Evolutionary conservation across 2,329 filamentous ascomycete genomes (phyloP).

Genomic region (Fusarium avenaceum): DNA sequence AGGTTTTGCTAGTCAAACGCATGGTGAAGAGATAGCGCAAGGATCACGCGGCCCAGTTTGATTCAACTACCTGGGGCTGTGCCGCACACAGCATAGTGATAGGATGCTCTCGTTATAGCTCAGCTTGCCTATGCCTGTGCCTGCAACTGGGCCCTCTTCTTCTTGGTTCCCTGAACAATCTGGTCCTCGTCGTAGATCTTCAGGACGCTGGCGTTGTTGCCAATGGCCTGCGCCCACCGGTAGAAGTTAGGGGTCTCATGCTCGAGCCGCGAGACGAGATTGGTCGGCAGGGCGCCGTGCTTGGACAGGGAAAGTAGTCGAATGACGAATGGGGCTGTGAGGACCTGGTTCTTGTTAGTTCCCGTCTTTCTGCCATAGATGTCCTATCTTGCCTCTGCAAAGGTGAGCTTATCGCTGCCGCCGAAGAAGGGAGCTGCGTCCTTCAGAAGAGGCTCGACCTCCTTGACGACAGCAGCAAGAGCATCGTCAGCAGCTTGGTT

Average conservation of each 20-base stretch:
- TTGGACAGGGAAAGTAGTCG: constrained; percentile 69
- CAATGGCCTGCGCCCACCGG: constrained; percentile 74
- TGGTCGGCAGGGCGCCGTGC: constrained; percentile 65
- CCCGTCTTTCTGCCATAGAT: background rate
- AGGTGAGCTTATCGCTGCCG: constrained; percentile 73
- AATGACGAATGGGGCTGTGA: constrained; percentile 76
- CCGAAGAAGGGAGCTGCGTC: constrained; percentile 73
- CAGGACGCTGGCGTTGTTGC: constrained; percentile 74
- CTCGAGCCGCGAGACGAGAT: constrained; percentile 61
- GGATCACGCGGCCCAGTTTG: background rate
- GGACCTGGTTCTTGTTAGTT: constrained; percentile 59
- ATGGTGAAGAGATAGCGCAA: constrained; percentile 15
- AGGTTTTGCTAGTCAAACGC: constrained; percentile 1
- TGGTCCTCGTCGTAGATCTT: constrained; percentile 69
- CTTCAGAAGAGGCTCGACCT: constrained; percentile 78
- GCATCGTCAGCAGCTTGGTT: constrained; percentile 63
- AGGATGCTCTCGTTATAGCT: background rate
- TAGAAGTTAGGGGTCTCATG: constrained; percentile 74
- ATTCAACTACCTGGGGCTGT: constrained; percentile 6
- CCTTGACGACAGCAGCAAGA: constrained; percentile 72
- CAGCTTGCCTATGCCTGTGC: constrained; percentile 5
- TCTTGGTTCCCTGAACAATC: constrained; percentile 38
- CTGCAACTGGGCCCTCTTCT: constrained; percentile 36
- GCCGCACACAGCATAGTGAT: background rate
- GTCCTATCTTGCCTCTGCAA: constrained; percentile 75